Percentiles rank a stretch among this genome's conserved stretches.
phyloP scores from a whole-genome alignment of 495 filamentous ascomycete genomes.

The Penicillium robsamsonii region DNA sequence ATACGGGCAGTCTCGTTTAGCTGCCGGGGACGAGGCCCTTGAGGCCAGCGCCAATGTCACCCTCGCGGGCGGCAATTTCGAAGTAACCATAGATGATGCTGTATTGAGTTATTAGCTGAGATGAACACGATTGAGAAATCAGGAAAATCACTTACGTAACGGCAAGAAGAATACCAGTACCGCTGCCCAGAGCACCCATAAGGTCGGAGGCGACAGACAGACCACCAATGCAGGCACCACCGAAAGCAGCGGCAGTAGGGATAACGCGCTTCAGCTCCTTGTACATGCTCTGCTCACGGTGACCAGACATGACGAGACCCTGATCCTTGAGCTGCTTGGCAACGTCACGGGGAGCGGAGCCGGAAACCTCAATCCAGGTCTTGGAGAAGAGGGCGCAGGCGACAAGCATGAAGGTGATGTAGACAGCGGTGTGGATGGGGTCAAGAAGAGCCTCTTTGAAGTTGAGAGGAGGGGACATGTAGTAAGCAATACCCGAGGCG shows the following conservation, averaged over 20 bases:
- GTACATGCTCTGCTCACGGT: slow-evolving; percentile 99
- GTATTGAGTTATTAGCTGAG: slow-evolving; percentile 19
- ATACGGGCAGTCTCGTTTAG: slow-evolving; percentile 33
- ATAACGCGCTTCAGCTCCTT: slow-evolving; percentile 99
- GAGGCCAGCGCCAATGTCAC: slow-evolving; percentile 80
- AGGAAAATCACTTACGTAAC: slow-evolving; percentile 77
- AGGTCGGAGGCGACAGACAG: slow-evolving; percentile 94
- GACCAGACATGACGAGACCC: slow-evolving; percentile 98
- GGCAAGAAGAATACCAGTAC: slow-evolving; percentile 95
- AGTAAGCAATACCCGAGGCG: slow-evolving; percentile 90
- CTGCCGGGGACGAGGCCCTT: slow-evolving; percentile 75
- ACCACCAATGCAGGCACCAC: slow-evolving; percentile 98
- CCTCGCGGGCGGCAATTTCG: slow-evolving; percentile 98
- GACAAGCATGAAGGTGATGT: slow-evolving; percentile 94
- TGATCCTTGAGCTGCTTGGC: slow-evolving; percentile 99
- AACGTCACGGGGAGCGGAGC: slow-evolving; percentile 94
- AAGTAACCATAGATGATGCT: slow-evolving; percentile 99
- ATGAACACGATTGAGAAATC: slow-evolving; percentile 1
- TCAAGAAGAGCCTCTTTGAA: slow-evolving; percentile 95
- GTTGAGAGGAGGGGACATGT: slow-evolving; percentile 98
- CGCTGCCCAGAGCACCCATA: slow-evolving; percentile 91
- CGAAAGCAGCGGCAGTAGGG: slow-evolving; percentile 95
- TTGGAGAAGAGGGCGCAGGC: slow-evolving; percentile 99
- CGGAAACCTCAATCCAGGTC: slow-evolving; percentile 99
- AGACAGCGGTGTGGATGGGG: slow-evolving; percentile 93